Conservation (phyloP, 768 basidiomycete species). For the Phaeotremella fagi region DNA sequence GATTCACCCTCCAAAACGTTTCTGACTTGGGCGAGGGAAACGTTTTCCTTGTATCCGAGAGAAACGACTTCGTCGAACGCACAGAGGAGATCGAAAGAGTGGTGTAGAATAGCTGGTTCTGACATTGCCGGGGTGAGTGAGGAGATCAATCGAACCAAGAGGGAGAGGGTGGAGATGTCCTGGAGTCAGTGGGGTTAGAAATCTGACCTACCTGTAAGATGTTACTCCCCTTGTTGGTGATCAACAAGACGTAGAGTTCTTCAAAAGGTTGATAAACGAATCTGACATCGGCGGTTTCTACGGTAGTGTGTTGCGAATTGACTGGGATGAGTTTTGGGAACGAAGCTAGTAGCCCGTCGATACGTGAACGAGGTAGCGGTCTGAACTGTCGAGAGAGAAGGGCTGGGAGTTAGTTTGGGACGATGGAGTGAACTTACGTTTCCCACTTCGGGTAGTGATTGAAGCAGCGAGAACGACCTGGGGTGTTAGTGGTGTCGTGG, state of each 20-base stretch:
- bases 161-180: conserved; percentile 93
- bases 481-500: neutral
- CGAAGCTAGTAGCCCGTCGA: conserved; percentile 91
- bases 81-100: conserved; percentile 86
- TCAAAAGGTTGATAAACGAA: conserved; percentile 96
- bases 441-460: conserved; percentile 47
- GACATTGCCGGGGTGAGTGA: conserved; percentile 47
- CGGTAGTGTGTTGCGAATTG: conserved; percentile 92
- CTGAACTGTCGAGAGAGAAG: conserved; percentile 95
- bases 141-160: conserved; percentile 88
- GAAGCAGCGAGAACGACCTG: conserved; percentile 48
- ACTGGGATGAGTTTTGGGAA: conserved; percentile 96
- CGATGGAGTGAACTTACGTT: conserved; percentile 31
- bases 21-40: conserved; percentile 52
- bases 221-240: conserved; percentile 98
- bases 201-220: conserved; percentile 64
- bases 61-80: conserved; percentile 97
- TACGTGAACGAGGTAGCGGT: conserved; percentile 75
- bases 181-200: conserved; percentile 10
- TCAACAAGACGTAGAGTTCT: conserved; percentile 92
- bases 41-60: conserved; percentile 60
- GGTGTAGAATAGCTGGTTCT: conserved; percentile 71
- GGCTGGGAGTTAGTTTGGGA: conserved; percentile 54
- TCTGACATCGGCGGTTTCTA: conserved; percentile 89
- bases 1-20: conserved; percentile 54